These are phyloP conservation scores for Suillus sp. DNA, from an alignment of 768 basidiomycete genomes.

Conservation along the genomic window DNA sequence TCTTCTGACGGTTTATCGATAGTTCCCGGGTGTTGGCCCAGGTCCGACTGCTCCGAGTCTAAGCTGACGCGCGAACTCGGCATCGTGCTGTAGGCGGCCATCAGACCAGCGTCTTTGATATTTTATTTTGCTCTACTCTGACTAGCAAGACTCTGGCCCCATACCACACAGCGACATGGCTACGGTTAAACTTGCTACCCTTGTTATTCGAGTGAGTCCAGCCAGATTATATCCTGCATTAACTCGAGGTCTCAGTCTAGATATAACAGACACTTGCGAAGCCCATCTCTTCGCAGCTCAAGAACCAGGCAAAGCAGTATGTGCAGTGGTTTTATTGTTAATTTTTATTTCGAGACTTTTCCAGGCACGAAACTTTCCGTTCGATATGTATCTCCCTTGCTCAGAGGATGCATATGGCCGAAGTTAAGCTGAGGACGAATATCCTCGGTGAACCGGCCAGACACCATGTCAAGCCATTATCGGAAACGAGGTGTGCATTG, in stretches of 20 bases:
- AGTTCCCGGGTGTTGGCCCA: background rate
- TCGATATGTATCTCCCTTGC: slow-evolving; percentile 71
- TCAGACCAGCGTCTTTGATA: background rate
- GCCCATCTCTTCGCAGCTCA: slow-evolving; percentile 71
- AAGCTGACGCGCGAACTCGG: slow-evolving; percentile 1
- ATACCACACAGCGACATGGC: slow-evolving; percentile 49
- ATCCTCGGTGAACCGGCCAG: slow-evolving; percentile 76
- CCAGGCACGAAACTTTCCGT: slow-evolving; percentile 74
- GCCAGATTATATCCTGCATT: background rate
- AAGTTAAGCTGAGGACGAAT: slow-evolving; percentile 70
- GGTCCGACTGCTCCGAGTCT: background rate
- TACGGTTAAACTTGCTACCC: slow-evolving; percentile 70
- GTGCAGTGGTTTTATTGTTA: slow-evolving; percentile 24
- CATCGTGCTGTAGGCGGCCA: background rate
- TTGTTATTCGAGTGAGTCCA: slow-evolving; percentile 67
- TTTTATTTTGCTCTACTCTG: no score
- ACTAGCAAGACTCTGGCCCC: background rate
- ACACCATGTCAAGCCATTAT: slow-evolving; percentile 69
- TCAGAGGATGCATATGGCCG: slow-evolving; percentile 74
- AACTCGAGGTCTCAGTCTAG: slow-evolving; percentile 5
- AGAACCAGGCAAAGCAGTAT: slow-evolving; percentile 72
- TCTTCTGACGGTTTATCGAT: background rate
- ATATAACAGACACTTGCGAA: slow-evolving; percentile 73
- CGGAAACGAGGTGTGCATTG: slow-evolving; percentile 63
- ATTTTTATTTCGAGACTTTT: background rate